Conservation (phyloP, 345 rosid genomes). For the Sonneratia caseolaris region DNA sequence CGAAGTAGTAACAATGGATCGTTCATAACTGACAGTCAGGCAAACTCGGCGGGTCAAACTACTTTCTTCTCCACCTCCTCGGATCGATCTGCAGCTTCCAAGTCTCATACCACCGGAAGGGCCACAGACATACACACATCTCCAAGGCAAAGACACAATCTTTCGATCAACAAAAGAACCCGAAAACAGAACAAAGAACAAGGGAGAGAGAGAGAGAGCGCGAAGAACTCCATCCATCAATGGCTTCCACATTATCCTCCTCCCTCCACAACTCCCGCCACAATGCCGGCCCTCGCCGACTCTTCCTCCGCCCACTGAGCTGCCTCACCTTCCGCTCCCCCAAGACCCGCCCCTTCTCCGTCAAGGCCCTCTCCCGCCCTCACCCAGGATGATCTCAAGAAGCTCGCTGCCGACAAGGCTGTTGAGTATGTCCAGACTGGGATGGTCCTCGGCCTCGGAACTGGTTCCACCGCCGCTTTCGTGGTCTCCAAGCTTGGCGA, state of each 20-base stretch:
- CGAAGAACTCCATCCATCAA: not conserved
- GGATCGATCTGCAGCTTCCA: not conserved
- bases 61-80: constrained; percentile 1
- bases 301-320: constrained; percentile 9
- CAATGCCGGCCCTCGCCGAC: constrained; percentile 18
- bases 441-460: constrained; percentile 94
- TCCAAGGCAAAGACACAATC: not conserved
- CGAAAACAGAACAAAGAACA: not conserved
- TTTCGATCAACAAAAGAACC: not conserved
- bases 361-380: constrained; percentile 60
- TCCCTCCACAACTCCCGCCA: constrained; percentile 29
- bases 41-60: too few relatives aligned
- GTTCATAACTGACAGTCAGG: too few relatives aligned
- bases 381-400: constrained; percentile 83
- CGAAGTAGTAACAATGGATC: too few relatives aligned
- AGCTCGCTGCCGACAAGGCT: constrained; percentile 95
- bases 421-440: constrained; percentile 81
- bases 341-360: constrained; percentile 27
- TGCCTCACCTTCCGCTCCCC: constrained; percentile 20
- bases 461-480: constrained; percentile 98
- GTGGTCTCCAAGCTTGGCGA: constrained; percentile 80
- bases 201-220: not conserved
- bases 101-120: not conserved
- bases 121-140: not conserved
- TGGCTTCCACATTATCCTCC: constrained; percentile 7